Evolutionary conservation across 2,329 filamentous ascomycete species (phyloP).

Genomic region (Alternaria ethzedia): DNA sequence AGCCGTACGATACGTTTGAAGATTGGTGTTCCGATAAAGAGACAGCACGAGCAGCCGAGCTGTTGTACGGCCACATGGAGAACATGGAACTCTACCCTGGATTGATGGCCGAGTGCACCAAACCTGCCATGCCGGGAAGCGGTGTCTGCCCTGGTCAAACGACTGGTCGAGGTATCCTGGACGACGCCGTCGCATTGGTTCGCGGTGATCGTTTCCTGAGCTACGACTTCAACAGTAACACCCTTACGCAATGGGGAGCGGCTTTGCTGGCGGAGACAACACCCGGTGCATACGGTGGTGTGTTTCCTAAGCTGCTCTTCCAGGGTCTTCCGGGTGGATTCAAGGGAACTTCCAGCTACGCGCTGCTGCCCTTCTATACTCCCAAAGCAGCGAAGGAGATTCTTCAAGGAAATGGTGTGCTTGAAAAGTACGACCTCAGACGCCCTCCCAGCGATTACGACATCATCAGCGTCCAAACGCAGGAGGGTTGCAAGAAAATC

Average conservation of each 20-base stretch:
- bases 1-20: conserved; percentile 77
- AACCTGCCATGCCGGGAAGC: conserved; percentile 71
- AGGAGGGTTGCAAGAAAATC: conserved; percentile 58
- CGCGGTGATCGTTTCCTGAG: conserved; percentile 80
- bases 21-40: conserved; percentile 80
- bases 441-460: conserved; percentile 51
- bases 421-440: conserved; percentile 55
- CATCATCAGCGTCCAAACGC: conserved; percentile 57
- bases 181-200: conserved; percentile 76
- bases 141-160: conserved; percentile 73
- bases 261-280: conserved; percentile 49
- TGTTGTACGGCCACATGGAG: conserved; percentile 74
- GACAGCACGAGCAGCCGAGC: conserved; percentile 65
- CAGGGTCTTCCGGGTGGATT: conserved; percentile 56
- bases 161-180: conserved; percentile 75
- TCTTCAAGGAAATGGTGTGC: conserved; percentile 54
- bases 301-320: conserved; percentile 53
- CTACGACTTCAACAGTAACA: conserved; percentile 61
- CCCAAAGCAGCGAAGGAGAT: conserved; percentile 57
- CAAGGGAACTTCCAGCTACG: conserved; percentile 57
- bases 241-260: conserved; percentile 57
- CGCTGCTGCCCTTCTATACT: conserved; percentile 59
- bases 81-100: conserved; percentile 81
- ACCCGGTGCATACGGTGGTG: conserved; percentile 55
- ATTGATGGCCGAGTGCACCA: conserved; percentile 76